These are phyloP conservation scores for Suhomyces wounanorum DNA, from an alignment of 1,139 yeast genomes.

Conservation along the genomic window DNA sequence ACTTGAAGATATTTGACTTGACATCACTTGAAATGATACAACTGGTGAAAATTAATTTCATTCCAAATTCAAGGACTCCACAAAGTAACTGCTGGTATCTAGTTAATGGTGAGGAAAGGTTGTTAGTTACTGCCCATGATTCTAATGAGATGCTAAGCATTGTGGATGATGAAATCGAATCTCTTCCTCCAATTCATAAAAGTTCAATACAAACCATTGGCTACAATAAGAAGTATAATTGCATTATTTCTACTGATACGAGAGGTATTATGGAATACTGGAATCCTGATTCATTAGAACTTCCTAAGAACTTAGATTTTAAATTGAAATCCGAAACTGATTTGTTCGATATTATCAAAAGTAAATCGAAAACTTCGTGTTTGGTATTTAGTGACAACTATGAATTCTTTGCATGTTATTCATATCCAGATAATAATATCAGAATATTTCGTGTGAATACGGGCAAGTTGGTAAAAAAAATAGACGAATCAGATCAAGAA, in stretches of 20 bases:
- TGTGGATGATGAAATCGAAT: conserved; percentile 20
- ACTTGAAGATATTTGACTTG: conserved; percentile 42
- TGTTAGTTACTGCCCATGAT: conserved; percentile 27
- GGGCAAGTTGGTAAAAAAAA: conserved; percentile 31
- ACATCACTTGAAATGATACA: conserved; percentile 43
- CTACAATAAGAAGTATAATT: conserved; percentile 30
- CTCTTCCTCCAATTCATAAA: conserved; percentile 28
- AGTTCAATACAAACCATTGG: conserved; percentile 27
- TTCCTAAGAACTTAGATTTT: conserved; percentile 25
- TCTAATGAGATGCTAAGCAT: conserved; percentile 21
- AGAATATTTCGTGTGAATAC: conserved; percentile 33
- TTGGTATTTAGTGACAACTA: conserved; percentile 28
- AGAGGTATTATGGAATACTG: conserved; percentile 50
- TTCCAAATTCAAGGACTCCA: conserved; percentile 20
- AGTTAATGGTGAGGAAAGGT: conserved; percentile 14
- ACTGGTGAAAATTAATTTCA: conserved; percentile 26
- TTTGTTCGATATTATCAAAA: conserved; percentile 39
- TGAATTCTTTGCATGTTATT: conserved; percentile 24
- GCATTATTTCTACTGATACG: conserved; percentile 40
- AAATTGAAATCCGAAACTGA: conserved; percentile 45
- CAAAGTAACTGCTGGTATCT: conserved; percentile 24
- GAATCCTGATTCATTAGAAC: conserved; percentile 22
- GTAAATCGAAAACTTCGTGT: conserved; percentile 25
- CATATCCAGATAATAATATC: conserved; percentile 34
- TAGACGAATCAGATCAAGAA: conserved; percentile 23